phyloP scores from a whole-genome alignment of 2,329 filamentous ascomycete genomes.

The Emmonsia crescens region DNA sequence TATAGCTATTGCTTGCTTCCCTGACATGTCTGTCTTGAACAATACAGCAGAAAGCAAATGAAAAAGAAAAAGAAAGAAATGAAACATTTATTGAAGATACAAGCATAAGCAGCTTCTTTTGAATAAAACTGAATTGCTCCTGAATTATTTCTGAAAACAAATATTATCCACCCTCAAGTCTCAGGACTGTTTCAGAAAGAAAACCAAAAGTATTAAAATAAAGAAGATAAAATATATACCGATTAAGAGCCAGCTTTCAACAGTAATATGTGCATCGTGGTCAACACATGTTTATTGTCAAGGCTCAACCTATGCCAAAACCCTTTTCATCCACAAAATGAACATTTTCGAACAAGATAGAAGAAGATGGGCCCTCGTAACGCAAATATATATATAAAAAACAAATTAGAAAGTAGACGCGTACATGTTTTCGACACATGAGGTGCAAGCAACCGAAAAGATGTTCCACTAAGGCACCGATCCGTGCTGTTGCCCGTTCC shows the following conservation, averaged over 20 bases:
- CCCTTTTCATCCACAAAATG: no score
- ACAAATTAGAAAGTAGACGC: background rate
- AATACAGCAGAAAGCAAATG: background rate
- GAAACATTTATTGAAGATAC: background rate
- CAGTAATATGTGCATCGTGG: background rate
- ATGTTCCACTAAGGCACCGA: background rate
- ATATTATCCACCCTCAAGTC: background rate
- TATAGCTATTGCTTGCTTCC: background rate
- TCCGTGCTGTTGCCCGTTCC: no score
- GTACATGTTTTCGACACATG: background rate
- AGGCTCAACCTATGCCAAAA: no score
- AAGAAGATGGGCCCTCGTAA: background rate
- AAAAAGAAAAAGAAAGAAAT: background rate
- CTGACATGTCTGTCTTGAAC: background rate
- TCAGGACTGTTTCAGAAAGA: no score
- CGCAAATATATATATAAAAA: background rate
- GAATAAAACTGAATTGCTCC: background rate
- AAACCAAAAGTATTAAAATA: no score
- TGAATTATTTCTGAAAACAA: background rate
- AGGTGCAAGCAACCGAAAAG: background rate
- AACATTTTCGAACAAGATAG: background rate
- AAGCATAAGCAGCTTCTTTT: background rate
- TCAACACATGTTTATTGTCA: no score
- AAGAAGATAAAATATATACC: no score
- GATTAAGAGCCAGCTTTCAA: background rate